Evolutionary conservation across 768 basidiomycete species (phyloP).

Genomic region (Pholiota microspora): DNA sequence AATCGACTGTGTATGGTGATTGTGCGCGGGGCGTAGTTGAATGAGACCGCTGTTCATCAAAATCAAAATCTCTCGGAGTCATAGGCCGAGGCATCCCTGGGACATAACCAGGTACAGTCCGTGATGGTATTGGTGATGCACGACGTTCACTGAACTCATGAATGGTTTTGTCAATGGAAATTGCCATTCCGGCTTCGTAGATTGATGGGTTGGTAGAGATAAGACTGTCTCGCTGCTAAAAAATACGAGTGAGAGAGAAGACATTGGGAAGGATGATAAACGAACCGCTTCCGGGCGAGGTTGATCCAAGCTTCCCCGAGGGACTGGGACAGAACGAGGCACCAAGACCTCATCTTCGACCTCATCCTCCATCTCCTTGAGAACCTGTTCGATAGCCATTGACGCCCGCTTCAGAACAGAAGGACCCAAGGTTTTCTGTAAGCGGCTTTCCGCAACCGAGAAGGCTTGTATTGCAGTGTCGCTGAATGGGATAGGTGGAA

Average conservation of each 20-base stretch:
- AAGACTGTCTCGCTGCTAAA: conserved; percentile 32
- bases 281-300: conserved; percentile 29
- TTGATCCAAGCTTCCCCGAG: conserved; percentile 37
- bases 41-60: conserved; percentile 68
- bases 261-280: conserved; percentile 8
- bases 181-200: conserved; percentile 66
- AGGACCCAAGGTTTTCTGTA: conserved; percentile 50
- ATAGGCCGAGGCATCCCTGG: conserved; percentile 90
- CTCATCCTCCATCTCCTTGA: conserved; percentile 76
- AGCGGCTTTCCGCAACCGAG: conserved; percentile 41
- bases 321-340: conserved; percentile 56
- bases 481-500: conserved; percentile 35
- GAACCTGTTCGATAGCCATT: conserved; percentile 70
- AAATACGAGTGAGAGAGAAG: conserved; percentile 6
- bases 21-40: conserved; percentile 82
- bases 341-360: conserved; percentile 76
- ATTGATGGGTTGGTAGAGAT: conserved; percentile 37
- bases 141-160: conserved; percentile 48
- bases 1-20: conserved; percentile 45
- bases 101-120: conserved; percentile 76
- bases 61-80: conserved; percentile 80
- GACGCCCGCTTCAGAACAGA: conserved; percentile 63
- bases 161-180: conserved; percentile 61
- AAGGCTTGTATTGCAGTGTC: conserved; percentile 26
- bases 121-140: conserved; percentile 62